Base-by-base conservation (phyloP, 2,329 filamentous ascomycete genomes). In the Aspergillus sp. region DNA sequence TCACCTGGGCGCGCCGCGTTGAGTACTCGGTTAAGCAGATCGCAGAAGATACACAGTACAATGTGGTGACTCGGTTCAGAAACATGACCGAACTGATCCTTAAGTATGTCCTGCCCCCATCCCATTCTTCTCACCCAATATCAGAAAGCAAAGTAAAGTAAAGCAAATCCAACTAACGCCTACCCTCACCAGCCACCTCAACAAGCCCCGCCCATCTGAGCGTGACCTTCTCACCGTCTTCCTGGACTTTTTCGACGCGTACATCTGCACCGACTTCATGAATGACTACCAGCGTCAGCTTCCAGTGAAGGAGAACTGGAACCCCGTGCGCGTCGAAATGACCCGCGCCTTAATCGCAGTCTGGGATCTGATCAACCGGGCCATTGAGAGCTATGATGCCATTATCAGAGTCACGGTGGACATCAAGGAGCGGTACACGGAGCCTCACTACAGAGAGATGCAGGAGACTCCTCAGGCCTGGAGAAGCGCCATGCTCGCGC, bases 241-340 rank as follows among this genome's bases (percentile, higher is more conserved):
- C 47, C 55, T 66, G 30, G 62, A 69, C 7, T 57, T 74, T 2
- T 74, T 66, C 47, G 70, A 73, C 10, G 51, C 61, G n/a, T 70
- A 66, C 62, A 45, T 74, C 32, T 70, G 69, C 57, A 63, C 53
- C 4, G 53, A 64, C 15, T 73, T 71, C 45, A 52, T 71, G 6
- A 48, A 54, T 13, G 58, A 65, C 13, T 63, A 65, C 43, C 66
- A 67, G 55, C 55, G 58, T 2, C 65, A 67, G n/a, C 51, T 69
- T n/a, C 10, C 62, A 4, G 45, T 13, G 0, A 61, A 70, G 28
- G 57, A 58, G 0, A 38, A 43, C 1, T 19, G 61, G 8, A 47
- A 62, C 28, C 32, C 52, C 9, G 61, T 49, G 8, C 65, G 65
- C 8, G 30, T 58, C 4, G 41, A 63, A 10, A 49, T 72, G 17